A percentile compares a stretch with the other conserved stretches of the same genome.
Evolutionary conservation across 2,329 filamentous ascomycete species (phyloP).

Genomic region (Cytospora piceicola): DNA sequence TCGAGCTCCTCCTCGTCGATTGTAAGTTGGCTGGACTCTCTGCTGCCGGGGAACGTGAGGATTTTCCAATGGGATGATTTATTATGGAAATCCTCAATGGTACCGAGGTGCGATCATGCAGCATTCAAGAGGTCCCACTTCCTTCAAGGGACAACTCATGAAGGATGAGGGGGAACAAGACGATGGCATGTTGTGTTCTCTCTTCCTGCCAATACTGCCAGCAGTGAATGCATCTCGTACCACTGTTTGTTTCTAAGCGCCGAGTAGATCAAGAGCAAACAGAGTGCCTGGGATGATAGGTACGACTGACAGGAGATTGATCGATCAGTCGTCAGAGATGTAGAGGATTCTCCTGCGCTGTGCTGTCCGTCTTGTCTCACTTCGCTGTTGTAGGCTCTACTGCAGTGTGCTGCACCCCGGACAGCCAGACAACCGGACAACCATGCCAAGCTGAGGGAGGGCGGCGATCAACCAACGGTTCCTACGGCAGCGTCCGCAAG

Average conservation of each 20-base stretch:
- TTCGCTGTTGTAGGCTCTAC: background rate
- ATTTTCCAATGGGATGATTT: background rate
- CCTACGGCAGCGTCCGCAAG: conserved; percentile 14
- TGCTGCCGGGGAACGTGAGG: too few relatives aligned
- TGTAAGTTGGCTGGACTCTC: background rate
- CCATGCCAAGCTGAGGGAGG: conserved; percentile 20
- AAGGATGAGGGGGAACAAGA: background rate
- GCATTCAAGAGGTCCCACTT: background rate
- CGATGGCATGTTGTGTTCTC: background rate
- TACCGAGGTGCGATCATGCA: background rate
- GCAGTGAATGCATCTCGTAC: background rate
- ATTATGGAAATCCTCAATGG: background rate
- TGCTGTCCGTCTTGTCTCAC: background rate
- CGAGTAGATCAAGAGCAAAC: background rate
- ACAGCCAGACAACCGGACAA: background rate
- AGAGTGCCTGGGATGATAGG: background rate
- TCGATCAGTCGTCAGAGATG: background rate
- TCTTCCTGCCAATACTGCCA: background rate
- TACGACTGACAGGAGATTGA: background rate
- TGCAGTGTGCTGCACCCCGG: conserved; percentile 6
- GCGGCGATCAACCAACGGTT: conserved; percentile 19
- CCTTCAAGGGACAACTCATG: background rate
- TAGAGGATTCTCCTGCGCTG: background rate
- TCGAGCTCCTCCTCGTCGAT: background rate
- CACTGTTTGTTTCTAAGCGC: conserved; percentile 1